Base-by-base conservation (phyloP, 139 green algal genomes). In the Closterium sp. region DNA sequence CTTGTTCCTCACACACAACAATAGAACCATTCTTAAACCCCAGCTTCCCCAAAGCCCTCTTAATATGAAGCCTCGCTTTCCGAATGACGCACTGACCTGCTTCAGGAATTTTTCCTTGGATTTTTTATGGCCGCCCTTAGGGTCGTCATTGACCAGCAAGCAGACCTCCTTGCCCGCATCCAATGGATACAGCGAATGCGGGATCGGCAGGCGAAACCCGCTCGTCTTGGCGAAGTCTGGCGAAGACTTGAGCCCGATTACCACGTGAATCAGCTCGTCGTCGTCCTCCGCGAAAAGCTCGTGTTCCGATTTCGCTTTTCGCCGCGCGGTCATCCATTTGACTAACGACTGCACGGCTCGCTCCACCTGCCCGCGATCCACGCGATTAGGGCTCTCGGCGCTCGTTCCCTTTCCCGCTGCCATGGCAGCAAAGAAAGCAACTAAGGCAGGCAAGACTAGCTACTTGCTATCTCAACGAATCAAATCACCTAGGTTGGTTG, bases 111-210 rank as follows among this genome's bases (percentile, higher is more conserved):
- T 95, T 79, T 94, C 45, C 96, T 99, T 99, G 24, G 96, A 96
- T 29, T 96, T 96, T 94, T 98, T 99, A 94, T 98, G 97, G 1
- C 97, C 97, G 87, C 31, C 29, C 31, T 89, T 89, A n/a, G 29
- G 27, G 22, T 89, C 87, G 91, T 99, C 97, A 88, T 98, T 98
- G 2, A 99, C 97, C 90, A 99, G 96, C 21, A 99, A 95, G 94
- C 98, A 99, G 2, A 99, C 94, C 85, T 99, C 96, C 19, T 87
- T 29, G 11, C 96, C 96, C 19, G 24, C 86, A 0, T 98, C 96
- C 1, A 92, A 70, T n/a, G 94, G 89, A 84, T 97, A 96, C 19
- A 99, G 94, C 6, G 97, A 95, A 86, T 99, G 96, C 0, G 97
- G 98, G 73, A 99, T 29, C 9, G 19, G 13, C 86, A 99, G 91